A percentile compares a stretch with the other conserved stretches of the same genome.
Evolutionary conservation across 2,329 filamentous ascomycete genomes (phyloP).

Genomic region (Pseudocercospora pini-densiflorae): DNA sequence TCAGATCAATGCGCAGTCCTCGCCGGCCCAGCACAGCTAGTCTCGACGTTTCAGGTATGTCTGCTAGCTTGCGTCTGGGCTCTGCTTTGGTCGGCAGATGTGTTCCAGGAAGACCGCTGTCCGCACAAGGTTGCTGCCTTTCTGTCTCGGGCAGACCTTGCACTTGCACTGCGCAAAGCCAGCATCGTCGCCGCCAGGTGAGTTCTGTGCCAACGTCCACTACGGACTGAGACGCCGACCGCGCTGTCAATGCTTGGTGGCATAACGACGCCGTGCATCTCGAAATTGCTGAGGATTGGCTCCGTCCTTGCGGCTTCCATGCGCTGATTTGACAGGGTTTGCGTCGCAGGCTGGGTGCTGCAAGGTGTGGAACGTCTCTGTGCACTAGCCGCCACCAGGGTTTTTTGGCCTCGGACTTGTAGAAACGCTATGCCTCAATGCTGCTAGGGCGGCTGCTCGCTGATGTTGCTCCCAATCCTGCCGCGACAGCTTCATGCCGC

Average conservation of each 20-base stretch:
- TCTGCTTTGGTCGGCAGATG: conserved; percentile 24
- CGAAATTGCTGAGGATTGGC: conserved; percentile 21
- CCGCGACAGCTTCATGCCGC: conserved; percentile 14
- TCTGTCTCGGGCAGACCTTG: background rate
- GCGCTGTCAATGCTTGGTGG: conserved; percentile 22
- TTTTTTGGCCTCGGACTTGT: conserved; percentile 14
- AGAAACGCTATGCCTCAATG: conserved; percentile 4
- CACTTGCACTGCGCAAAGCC: background rate
- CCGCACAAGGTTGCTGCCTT: conserved; percentile 19
- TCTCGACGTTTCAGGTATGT: conserved; percentile 16
- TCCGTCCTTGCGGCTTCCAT: conserved; percentile 21
- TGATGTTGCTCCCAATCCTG: conserved; percentile 11
- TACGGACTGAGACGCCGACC: conserved; percentile 19
- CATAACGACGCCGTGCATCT: conserved; percentile 24
- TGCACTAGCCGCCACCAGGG: conserved; percentile 17
- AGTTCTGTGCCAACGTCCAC: conserved; percentile 7
- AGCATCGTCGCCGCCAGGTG: conserved; percentile 19
- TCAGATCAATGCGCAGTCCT: conserved; percentile 17
- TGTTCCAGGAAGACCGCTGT: conserved; percentile 23
- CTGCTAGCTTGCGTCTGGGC: conserved; percentile 21
- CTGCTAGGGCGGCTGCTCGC: conserved; percentile 11
- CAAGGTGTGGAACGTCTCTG: conserved; percentile 20
- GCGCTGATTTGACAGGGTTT: conserved; percentile 21
- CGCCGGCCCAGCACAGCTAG: conserved; percentile 2
- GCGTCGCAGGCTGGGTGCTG: conserved; percentile 20